phyloP scores from a whole-genome alignment of 1,284 basidiomycete species.

The Thelephora terrestris region DNA sequence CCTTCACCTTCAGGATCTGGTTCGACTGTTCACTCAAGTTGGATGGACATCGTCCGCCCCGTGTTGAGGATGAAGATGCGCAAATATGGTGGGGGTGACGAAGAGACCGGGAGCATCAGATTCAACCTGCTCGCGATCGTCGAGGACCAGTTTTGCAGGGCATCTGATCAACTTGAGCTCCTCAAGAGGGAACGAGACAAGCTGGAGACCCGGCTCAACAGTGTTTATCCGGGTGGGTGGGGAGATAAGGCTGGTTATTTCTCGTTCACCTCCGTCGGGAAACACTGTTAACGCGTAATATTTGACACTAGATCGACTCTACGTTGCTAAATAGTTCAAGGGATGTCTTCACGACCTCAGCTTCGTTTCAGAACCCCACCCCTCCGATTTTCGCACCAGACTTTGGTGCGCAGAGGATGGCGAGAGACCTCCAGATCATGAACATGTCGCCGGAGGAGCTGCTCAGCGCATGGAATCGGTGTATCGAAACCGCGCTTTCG shows the following conservation, averaged over 20 bases:
- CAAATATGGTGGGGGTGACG: slow-evolving; percentile 34
- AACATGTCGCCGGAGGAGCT: slow-evolving; percentile 31
- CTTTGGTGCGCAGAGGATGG: slow-evolving; percentile 36
- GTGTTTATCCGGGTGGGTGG: slow-evolving; percentile 28
- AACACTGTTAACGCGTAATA: background rate
- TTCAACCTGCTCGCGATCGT: slow-evolving; percentile 54
- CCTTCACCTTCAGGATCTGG: background rate
- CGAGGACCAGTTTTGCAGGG: slow-evolving; percentile 36
- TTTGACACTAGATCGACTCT: slow-evolving; percentile 27
- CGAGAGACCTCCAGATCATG: slow-evolving; percentile 33
- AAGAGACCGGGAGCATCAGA: slow-evolving; percentile 32
- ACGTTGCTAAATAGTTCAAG: slow-evolving; percentile 22
- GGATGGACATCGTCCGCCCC: slow-evolving; percentile 53
- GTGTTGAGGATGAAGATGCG: slow-evolving; percentile 51
- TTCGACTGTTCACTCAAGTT: slow-evolving; percentile 16
- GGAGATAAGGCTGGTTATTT: slow-evolving; percentile 24
- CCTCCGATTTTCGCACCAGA: slow-evolving; percentile 27
- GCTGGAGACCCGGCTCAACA: slow-evolving; percentile 35
- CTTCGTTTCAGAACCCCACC: slow-evolving; percentile 13
- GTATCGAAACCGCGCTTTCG: slow-evolving; percentile 30
- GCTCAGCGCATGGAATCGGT: slow-evolving; percentile 33
- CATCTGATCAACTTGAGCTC: slow-evolving; percentile 43
- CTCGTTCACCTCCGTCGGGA: background rate
- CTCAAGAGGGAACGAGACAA: slow-evolving; percentile 35
- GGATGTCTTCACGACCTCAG: slow-evolving; percentile 25